Percentiles rank a stretch among this genome's conserved stretches.
phyloP scores from a whole-genome alignment of 306 rosid genomes.

The Vicia villosa region DNA sequence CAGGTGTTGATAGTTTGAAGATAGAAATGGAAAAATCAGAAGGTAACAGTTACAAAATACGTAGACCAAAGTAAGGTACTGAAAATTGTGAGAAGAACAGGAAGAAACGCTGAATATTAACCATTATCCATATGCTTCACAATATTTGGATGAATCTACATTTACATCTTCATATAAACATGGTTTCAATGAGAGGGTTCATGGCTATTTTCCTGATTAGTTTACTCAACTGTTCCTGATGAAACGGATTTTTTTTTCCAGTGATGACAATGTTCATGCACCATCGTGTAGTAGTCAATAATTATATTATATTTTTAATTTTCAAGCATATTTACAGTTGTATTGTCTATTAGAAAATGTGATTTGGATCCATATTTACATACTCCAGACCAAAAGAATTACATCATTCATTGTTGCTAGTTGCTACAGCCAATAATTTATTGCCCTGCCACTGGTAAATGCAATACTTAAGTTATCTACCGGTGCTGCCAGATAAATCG shows the following conservation, averaged over 20 bases:
- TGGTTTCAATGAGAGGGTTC: conserved; percentile 61
- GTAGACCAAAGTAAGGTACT: conserved; percentile 61
- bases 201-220: conserved; percentile 69
- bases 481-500: conserved; percentile 83
- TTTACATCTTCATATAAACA: conserved; percentile 67
- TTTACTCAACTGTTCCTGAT: too few relatives aligned
- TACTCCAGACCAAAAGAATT: too few relatives aligned
- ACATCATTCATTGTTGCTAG: too few relatives aligned
- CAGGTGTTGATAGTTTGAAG: conserved; percentile 74
- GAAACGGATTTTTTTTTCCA: too few relatives aligned
- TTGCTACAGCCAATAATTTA: too few relatives aligned
- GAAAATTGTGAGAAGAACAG: conserved; percentile 68
- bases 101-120: conserved; percentile 79
- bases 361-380: too few relatives aligned
- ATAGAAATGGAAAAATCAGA: conserved; percentile 76
- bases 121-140: conserved; percentile 65
- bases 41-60: conserved; percentile 69
- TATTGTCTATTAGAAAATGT: too few relatives aligned
- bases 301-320: too few relatives aligned
- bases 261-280: too few relatives aligned
- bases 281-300: conserved; percentile 42
- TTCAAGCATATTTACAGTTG: too few relatives aligned
- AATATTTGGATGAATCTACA: conserved; percentile 65
- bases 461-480: conserved; percentile 24
- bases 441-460: too few relatives aligned